These are phyloP conservation scores for Stentor roeselii DNA, from an alignment of 73 alveolate species.

Conservation along the genomic window DNA sequence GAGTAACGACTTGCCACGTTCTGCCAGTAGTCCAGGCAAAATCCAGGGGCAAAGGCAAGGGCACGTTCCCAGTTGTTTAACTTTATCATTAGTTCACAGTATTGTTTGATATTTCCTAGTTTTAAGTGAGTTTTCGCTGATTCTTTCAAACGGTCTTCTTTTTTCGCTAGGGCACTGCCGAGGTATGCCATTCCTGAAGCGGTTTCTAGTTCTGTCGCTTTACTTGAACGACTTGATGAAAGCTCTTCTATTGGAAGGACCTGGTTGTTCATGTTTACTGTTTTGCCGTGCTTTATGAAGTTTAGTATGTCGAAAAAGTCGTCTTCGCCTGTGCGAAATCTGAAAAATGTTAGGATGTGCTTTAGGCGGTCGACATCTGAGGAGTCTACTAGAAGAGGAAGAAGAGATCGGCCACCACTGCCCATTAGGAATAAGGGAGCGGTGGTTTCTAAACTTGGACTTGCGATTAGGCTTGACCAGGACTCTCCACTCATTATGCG, in stretches of 20 bases:
- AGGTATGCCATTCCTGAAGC: constrained; percentile 35
- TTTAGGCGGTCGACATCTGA: constrained; percentile 1
- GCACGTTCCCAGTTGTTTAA: constrained; percentile 69
- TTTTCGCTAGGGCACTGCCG: constrained; percentile 52
- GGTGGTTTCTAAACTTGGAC: background rate
- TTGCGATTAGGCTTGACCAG: background rate
- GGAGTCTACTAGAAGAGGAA: background rate
- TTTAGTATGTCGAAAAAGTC: constrained; percentile 50
- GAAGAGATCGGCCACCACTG: constrained; percentile 25
- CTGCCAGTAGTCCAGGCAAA: constrained; percentile 74
- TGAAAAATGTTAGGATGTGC: constrained; percentile 30
- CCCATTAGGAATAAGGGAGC: constrained; percentile 35
- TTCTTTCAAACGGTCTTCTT: constrained; percentile 62
- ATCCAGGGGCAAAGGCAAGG: constrained; percentile 79
- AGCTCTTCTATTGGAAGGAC: constrained; percentile 44
- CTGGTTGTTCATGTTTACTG: constrained; percentile 32
- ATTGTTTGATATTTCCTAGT: constrained; percentile 65
- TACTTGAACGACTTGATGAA: constrained; percentile 30
- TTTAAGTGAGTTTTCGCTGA: constrained; percentile 62
- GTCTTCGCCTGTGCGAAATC: constrained; percentile 40
- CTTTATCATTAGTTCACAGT: constrained; percentile 70
- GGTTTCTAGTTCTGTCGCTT: constrained; percentile 25
- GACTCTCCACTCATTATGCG: background rate
- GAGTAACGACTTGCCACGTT: constrained; percentile 32
- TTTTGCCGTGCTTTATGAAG: constrained; percentile 27